Base-by-base conservation (phyloP, 2,329 filamentous ascomycete genomes). In the Venturia pyrina region DNA sequence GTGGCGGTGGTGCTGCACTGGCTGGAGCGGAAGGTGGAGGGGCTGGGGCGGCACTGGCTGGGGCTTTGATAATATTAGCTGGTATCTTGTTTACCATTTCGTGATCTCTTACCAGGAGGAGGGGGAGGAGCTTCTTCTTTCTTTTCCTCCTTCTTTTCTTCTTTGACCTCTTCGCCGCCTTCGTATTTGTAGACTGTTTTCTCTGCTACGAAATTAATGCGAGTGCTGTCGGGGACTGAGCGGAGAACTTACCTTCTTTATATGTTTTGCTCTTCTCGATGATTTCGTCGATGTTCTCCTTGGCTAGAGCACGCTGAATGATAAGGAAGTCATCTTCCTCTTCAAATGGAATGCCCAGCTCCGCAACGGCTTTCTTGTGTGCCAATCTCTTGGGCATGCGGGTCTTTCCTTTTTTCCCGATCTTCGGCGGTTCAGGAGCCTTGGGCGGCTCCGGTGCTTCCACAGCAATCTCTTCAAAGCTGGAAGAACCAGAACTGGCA, bases 281-380 rank as follows among this genome's bases (percentile, higher is more conserved):
- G 57, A 97, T 82, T 72, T 96, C 89, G 70, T 97, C 92, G 69
- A 97, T 97, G 71, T 96, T 91, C 21, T 93, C 87, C 71, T 96
- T 93, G 19, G 91, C 90, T 5, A 98, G 82, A 11, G 93, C 93
- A 73, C 90, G 89, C 70, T 89, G 86, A 43, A 98, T 87, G 64
- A 96, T 85, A 70, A 95, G 86, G 28, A 89, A 89, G 70, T 89
- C 88, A 48, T 89, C 66, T 62, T 96, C 91, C 79, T 96, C 90
- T 66, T 90, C 84, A 71, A 87, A 97, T 0, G 91, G 90, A 76
- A 96, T 96, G 15, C 90, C 89, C 17, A 96, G 81, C 69, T 96
- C 90, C 68, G 90, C 87, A 43, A 97, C 84, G 1, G 91, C 93
- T 68, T 88, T 83, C 74, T 89, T 89, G 69, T 90, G 89, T 17